phyloP scores from a whole-genome alignment of 2,329 filamentous ascomycete genomes.

The Beauveria sp. region DNA sequence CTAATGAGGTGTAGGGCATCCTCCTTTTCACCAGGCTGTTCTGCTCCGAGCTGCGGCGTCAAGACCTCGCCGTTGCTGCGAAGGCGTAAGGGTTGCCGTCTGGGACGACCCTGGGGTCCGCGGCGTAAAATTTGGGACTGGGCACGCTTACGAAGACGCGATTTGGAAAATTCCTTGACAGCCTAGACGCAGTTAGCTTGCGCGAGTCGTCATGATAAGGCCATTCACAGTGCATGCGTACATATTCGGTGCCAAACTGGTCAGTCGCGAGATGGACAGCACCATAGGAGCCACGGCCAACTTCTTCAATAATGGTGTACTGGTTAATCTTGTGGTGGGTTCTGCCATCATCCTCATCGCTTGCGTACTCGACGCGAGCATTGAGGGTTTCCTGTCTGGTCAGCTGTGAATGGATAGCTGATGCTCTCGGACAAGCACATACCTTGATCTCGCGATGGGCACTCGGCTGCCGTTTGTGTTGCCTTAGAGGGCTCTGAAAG shows the following conservation, averaged over 20 bases:
- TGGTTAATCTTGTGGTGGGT: slow-evolving; percentile 88
- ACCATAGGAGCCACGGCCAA: slow-evolving; percentile 92
- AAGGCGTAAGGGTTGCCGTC: slow-evolving; percentile 10
- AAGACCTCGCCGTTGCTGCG: slow-evolving; percentile 21
- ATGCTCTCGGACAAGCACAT: not conserved
- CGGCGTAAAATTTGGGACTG: slow-evolving; percentile 76
- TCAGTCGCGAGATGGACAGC: slow-evolving; percentile 86
- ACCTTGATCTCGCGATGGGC: slow-evolving; percentile 53
- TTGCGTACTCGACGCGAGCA: slow-evolving; percentile 79
- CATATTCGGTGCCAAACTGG: slow-evolving; percentile 88
- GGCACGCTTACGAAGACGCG: slow-evolving; percentile 77
- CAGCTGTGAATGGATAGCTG: slow-evolving; percentile 11
- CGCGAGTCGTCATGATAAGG: not conserved
- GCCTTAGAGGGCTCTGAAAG: slow-evolving; percentile 48
- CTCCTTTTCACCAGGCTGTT: slow-evolving; percentile 48
- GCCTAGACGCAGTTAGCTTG: slow-evolving; percentile 48
- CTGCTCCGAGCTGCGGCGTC: slow-evolving; percentile 20
- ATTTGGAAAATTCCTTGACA: slow-evolving; percentile 96
- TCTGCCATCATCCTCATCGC: slow-evolving; percentile 72
- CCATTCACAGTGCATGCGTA: slow-evolving; percentile 37
- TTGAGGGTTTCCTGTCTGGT: slow-evolving; percentile 73
- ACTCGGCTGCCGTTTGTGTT: slow-evolving; percentile 51
- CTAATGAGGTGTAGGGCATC: slow-evolving; percentile 80
- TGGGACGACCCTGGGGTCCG: slow-evolving; percentile 39
- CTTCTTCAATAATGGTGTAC: slow-evolving; percentile 89